Evolutionary conservation across 2,329 filamentous ascomycete genomes (phyloP).

Genomic region (Stagonosporopsis vannaccii): DNA sequence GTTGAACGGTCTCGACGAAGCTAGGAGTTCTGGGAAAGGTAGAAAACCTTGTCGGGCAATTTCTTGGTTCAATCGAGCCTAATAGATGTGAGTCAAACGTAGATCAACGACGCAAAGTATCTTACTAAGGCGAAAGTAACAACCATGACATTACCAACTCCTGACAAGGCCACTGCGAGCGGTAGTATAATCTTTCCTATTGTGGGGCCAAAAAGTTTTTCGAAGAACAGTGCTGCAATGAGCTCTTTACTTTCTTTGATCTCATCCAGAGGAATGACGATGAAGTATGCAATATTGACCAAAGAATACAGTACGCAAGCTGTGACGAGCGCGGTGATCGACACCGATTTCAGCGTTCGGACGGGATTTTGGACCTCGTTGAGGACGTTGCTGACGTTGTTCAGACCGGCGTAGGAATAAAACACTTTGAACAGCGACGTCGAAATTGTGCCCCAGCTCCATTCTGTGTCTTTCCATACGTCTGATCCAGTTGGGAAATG

Average conservation of each 20-base stretch:
- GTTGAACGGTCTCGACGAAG: constrained; percentile 71
- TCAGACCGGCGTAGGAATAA: constrained; percentile 72
- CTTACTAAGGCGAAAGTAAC: constrained; percentile 72
- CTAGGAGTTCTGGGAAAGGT: constrained; percentile 66
- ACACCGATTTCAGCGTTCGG: constrained; percentile 68
- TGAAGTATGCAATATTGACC: constrained; percentile 69
- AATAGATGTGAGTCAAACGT: neutral
- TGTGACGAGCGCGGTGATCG: constrained; percentile 66
- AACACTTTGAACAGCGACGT: constrained; percentile 72
- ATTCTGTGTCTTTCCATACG: constrained; percentile 70
- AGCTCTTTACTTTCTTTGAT: constrained; percentile 72
- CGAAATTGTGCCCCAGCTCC: constrained; percentile 72
- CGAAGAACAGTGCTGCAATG: constrained; percentile 72
- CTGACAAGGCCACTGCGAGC: constrained; percentile 70
- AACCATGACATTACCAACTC: constrained; percentile 75
- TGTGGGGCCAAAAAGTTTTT: constrained; percentile 66
- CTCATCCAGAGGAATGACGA: constrained; percentile 71
- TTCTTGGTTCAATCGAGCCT: constrained; percentile 75
- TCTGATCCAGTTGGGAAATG: constrained; percentile 56
- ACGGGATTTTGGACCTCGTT: constrained; percentile 75
- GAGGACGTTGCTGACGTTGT: constrained; percentile 73
- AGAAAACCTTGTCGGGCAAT: constrained; percentile 75
- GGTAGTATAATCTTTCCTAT: constrained; percentile 67
- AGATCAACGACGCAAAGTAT: neutral
- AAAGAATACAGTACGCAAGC: constrained; percentile 71